Conservation (phyloP, 345 rosid genomes). For the Populus alba region DNA sequence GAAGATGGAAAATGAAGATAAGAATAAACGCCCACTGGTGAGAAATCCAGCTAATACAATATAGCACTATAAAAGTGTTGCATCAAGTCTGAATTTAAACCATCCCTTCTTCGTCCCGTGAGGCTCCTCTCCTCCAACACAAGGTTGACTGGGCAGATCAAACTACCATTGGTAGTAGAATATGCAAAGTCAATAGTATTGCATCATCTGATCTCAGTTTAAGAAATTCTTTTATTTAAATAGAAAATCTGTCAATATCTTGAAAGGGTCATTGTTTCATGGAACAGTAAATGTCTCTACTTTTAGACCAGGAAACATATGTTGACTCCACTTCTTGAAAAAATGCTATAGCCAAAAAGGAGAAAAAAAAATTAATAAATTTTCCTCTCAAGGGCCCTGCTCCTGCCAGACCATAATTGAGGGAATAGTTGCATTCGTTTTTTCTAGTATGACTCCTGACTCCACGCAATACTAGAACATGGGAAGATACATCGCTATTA, state of each 20-base stretch:
- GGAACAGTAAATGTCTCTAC: neutral
- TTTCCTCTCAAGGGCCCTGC: neutral
- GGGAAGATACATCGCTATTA: neutral
- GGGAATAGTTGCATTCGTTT: neutral
- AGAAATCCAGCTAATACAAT: neutral
- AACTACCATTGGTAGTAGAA: neutral
- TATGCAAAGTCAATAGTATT: neutral
- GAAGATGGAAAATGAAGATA: neutral
- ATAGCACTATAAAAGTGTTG: no score
- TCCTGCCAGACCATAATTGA: neutral
- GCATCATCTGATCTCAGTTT: neutral
- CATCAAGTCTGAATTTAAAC: neutral
- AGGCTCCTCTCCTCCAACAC: neutral
- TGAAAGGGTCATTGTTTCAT: neutral
- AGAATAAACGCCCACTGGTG: neutral
- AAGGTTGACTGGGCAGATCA: neutral
- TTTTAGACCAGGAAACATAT: neutral
- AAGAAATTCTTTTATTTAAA: neutral
- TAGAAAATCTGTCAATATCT: neutral
- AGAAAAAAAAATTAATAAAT: neutral
- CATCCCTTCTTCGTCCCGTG: neutral
- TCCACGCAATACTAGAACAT: neutral
- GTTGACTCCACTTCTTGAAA: neutral
- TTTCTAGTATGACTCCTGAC: neutral
- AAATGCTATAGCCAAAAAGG: neutral